phyloP scores from a whole-genome alignment of 2,329 filamentous ascomycete species.

The Colletotrichum shisoi region DNA sequence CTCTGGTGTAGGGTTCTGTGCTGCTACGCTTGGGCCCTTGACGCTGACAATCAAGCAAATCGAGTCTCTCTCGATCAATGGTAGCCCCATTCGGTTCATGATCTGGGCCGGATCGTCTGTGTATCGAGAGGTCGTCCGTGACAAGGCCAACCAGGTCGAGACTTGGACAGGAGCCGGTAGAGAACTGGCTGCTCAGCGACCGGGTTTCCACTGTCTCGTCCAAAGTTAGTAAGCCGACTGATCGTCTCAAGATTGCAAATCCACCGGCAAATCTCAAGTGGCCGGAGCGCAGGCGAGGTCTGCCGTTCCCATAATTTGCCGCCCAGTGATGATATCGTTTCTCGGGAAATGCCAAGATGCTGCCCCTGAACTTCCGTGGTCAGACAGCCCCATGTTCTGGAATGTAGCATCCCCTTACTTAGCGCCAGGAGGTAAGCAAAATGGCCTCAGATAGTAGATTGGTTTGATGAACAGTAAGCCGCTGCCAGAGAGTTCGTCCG shows the following conservation, averaged over 20 bases:
- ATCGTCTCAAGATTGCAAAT: slow-evolving; percentile 42
- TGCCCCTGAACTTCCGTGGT: slow-evolving; percentile 19
- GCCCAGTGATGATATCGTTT: slow-evolving; percentile 6
- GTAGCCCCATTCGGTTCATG: slow-evolving; percentile 28
- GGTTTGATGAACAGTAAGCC: slow-evolving; percentile 18
- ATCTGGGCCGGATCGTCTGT: slow-evolving; percentile 1
- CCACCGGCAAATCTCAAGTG: slow-evolving; percentile 7
- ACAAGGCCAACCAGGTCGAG: slow-evolving; percentile 23
- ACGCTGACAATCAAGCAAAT: slow-evolving; percentile 13
- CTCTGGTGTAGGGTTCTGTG: slow-evolving; percentile 8
- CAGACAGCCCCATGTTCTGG: slow-evolving; percentile 15
- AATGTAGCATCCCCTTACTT: slow-evolving; percentile 4
- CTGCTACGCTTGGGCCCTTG: slow-evolving; percentile 5
- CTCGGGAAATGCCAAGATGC: neutral
- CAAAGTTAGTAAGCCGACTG: slow-evolving; percentile 18
- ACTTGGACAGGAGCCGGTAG: slow-evolving; percentile 7
- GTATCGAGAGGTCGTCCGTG: slow-evolving; percentile 4
- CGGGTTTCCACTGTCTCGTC: slow-evolving; percentile 31
- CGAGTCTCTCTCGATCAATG: slow-evolving; percentile 17
- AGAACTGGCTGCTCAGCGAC: slow-evolving; percentile 17
- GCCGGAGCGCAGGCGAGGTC: slow-evolving; percentile 10
- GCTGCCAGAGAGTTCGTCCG: slow-evolving; percentile 31
- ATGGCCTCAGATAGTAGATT: slow-evolving; percentile 11
- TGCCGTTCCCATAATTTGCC: slow-evolving; percentile 3
- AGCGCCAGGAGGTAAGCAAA: slow-evolving; percentile 19